These are phyloP conservation scores for Populus alba DNA, from an alignment of 345 rosid species.

Conservation along the genomic window DNA sequence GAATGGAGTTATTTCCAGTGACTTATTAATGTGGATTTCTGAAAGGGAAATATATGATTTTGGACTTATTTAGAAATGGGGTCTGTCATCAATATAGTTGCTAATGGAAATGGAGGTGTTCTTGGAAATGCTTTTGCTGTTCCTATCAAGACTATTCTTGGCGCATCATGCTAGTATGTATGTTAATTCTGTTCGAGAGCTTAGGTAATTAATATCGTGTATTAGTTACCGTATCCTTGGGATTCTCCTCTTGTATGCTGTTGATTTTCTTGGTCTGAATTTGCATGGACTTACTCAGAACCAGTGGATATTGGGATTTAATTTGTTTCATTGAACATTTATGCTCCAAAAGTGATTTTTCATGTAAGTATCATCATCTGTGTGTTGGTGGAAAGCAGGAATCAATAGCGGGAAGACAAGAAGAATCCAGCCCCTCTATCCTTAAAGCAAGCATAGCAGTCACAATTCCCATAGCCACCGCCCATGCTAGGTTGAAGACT, in stretches of 20 bases:
- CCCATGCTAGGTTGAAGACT: too few species aligned
- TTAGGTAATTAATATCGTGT: neutral
- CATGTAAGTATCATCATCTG: neutral
- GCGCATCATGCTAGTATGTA: conserved; percentile 53
- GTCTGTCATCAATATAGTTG: conserved; percentile 47
- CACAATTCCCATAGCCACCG: too few species aligned
- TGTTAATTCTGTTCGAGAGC: neutral
- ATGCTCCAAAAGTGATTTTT: conserved; percentile 28
- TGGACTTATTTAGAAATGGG: conserved; percentile 37
- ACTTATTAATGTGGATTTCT: too few species aligned
- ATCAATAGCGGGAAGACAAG: neutral
- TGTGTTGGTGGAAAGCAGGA: conserved; percentile 3
- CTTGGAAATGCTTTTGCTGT: conserved; percentile 52
- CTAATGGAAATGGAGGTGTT: conserved; percentile 46
- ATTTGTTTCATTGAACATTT: conserved; percentile 74
- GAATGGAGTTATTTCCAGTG: too few species aligned
- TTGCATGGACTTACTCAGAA: conserved; percentile 49
- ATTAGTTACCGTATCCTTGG: neutral
- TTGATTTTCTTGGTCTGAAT: neutral
- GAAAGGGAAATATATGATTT: too few species aligned
- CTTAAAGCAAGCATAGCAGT: too few species aligned
- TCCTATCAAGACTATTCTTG: conserved; percentile 60
- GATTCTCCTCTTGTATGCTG: neutral
- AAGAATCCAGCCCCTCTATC: neutral
- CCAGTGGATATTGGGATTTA: conserved; percentile 48